A percentile compares a stretch with the other conserved stretches of the same genome.
Evolutionary conservation across 2,329 filamentous ascomycete species (phyloP).

Genomic region (Claviceps sp.): DNA sequence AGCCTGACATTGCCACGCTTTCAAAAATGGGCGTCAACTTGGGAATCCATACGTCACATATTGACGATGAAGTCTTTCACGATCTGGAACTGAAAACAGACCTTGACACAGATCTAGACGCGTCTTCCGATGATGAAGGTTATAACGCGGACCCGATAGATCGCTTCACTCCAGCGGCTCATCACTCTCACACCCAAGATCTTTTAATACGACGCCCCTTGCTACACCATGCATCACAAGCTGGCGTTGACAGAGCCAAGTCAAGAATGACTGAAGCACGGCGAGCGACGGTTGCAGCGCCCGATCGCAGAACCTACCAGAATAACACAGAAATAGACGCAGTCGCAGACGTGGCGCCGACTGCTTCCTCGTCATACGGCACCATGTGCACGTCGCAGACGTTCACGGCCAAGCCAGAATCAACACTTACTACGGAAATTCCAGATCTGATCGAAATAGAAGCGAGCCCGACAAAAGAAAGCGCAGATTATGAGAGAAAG

Average conservation of each 20-base stretch:
- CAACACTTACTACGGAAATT: slow-evolving; percentile 4
- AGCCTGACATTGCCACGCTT: slow-evolving; percentile 38
- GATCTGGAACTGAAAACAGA: slow-evolving; percentile 19
- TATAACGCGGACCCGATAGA: slow-evolving; percentile 9
- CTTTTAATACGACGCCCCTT: slow-evolving; percentile 12
- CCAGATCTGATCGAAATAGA: slow-evolving; percentile 5
- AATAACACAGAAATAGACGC: slow-evolving; percentile 1
- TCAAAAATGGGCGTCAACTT: slow-evolving; percentile 50
- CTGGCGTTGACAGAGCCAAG: neutral
- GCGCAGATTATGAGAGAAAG: neutral
- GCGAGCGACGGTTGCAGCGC: slow-evolving; percentile 8
- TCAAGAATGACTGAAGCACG: slow-evolving; percentile 1
- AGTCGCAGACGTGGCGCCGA: neutral
- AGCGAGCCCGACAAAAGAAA: neutral
- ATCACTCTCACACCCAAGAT: slow-evolving; percentile 2
- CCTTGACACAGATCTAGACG: slow-evolving; percentile 20
- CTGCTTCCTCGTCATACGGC: slow-evolving; percentile 18
- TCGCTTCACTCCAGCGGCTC: slow-evolving; percentile 18
- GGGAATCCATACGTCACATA: slow-evolving; percentile 62
- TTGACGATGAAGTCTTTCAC: slow-evolving; percentile 48
- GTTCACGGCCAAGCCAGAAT: neutral
- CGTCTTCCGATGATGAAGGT: slow-evolving; percentile 17
- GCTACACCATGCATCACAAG: slow-evolving; percentile 2
- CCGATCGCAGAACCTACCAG: slow-evolving; percentile 8
- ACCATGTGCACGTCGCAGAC: slow-evolving; percentile 17